A percentile compares a stretch with the other conserved stretches of the same genome.
Conservation (phyloP, 176 grass and related monocot genomes). For the Eleusine coracana region DNA sequence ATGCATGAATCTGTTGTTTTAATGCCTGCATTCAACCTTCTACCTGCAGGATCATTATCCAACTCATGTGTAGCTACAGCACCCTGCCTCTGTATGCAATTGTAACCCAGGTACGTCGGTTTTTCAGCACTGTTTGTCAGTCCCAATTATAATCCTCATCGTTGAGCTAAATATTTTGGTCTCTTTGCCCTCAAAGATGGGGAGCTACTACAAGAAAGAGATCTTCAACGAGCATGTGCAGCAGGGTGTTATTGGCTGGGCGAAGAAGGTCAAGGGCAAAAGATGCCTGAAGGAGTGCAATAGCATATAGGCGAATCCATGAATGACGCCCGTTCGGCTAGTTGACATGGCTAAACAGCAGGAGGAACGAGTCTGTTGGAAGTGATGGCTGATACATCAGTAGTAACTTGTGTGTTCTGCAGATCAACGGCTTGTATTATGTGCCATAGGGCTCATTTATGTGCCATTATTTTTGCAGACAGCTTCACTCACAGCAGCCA, state of each 20-base stretch:
- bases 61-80: conserved; percentile 89
- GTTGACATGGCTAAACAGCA: conserved; percentile 14
- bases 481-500: neutral
- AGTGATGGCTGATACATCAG: neutral
- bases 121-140: neutral
- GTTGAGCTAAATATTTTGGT: conserved; percentile 12
- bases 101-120: conserved; percentile 68
- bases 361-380: neutral
- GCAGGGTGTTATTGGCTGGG: conserved; percentile 66
- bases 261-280: conserved; percentile 60
- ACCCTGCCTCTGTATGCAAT: conserved; percentile 88
- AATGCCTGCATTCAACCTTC: neutral
- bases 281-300: conserved; percentile 26
- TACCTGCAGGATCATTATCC: conserved; percentile 62
- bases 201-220: conserved; percentile 77
- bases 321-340: neutral
- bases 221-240: conserved; percentile 86
- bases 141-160: neutral
- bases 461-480: conserved; percentile 10
- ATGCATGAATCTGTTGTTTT: neutral
- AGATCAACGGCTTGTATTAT: neutral
- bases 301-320: neutral
- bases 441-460: neutral
- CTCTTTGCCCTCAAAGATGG: conserved; percentile 65
- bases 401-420: neutral